phyloP scores from a whole-genome alignment of 306 rosid species.

The Canavalia gladiata region DNA sequence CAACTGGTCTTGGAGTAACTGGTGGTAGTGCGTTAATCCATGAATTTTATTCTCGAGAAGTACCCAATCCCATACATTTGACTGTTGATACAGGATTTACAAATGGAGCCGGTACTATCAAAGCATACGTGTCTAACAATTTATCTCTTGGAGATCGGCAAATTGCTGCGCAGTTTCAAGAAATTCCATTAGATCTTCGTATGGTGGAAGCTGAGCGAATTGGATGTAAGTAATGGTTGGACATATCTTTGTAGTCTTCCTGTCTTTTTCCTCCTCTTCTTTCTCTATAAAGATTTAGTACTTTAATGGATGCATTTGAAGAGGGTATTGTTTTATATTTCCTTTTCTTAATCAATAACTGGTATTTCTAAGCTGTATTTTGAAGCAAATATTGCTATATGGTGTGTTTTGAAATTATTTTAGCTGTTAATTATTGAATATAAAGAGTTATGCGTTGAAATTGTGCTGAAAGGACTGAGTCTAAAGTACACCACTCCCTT shows the following conservation, averaged over 20 bases:
- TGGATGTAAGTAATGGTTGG: conserved; percentile 68
- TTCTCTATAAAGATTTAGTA: neutral
- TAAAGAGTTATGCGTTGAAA: neutral
- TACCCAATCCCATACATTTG: conserved; percentile 83
- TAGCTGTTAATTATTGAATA: neutral
- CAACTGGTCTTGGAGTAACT: conserved; percentile 91
- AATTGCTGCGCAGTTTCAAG: conserved; percentile 98
- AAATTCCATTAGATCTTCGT: conserved; percentile 89
- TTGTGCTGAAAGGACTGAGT: neutral
- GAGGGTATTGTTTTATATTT: neutral
- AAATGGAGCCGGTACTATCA: conserved; percentile 74
- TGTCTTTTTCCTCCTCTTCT: neutral
- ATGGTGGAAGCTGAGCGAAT: conserved; percentile 94
- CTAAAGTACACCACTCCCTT: neutral
- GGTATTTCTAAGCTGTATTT: neutral
- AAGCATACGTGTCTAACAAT: conserved; percentile 77
- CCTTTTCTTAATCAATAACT: neutral
- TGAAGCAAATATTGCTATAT: conserved; percentile 17
- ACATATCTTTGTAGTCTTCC: conserved; percentile 7
- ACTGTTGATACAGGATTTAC: conserved; percentile 93
- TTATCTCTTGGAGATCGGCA: conserved; percentile 88
- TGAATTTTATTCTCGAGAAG: conserved; percentile 93
- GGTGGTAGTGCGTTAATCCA: conserved; percentile 93
- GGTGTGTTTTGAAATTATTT: neutral
- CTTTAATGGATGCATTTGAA: conserved; percentile 16